These are phyloP conservation scores for Cyberlindnera maritima DNA, from an alignment of 805 yeast genomes.

Conservation along the genomic window DNA sequence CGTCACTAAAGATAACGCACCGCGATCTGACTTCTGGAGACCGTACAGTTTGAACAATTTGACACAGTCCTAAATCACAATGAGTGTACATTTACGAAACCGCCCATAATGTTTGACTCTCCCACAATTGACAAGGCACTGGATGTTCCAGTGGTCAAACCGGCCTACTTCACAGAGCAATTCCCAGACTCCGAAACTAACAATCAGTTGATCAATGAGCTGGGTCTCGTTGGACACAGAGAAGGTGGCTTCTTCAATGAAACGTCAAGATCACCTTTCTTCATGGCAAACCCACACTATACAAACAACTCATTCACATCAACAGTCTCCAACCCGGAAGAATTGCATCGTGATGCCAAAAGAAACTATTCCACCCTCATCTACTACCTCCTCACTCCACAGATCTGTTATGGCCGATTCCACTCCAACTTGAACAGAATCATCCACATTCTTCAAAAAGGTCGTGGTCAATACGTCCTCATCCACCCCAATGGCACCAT, in stretches of 20 bases:
- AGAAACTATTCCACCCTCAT: slow-evolving; percentile 50
- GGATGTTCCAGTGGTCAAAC: slow-evolving; percentile 5
- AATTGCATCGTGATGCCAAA: slow-evolving; percentile 5
- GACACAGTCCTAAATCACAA: too few species aligned
- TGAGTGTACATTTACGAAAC: too few species aligned
- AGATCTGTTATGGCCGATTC: slow-evolving; percentile 48
- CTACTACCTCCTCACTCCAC: slow-evolving; percentile 50
- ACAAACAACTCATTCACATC: not conserved
- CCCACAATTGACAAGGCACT: slow-evolving; percentile 15
- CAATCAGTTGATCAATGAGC: slow-evolving; percentile 33
- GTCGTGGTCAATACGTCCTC: slow-evolving; percentile 54
- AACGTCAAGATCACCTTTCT: slow-evolving; percentile 50
- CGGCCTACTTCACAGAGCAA: slow-evolving; percentile 9
- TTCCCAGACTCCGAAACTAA: slow-evolving; percentile 23
- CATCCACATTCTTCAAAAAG: slow-evolving; percentile 52
- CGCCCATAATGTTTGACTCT: not conserved
- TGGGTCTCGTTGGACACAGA: slow-evolving; percentile 41
- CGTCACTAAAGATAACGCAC: too few species aligned
- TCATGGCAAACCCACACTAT: slow-evolving; percentile 35
- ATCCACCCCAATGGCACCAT: slow-evolving; percentile 49
- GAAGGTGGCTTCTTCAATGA: slow-evolving; percentile 60
- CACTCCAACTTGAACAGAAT: slow-evolving; percentile 52
- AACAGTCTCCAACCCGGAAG: not conserved
- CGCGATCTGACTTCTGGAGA: too few species aligned
- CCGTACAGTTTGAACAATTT: too few species aligned